Percentiles rank a stretch among this genome's conserved stretches.
These are phyloP conservation scores for Theileria equi DNA, from an alignment of 169 alveolate species.

Conservation along the genomic window DNA sequence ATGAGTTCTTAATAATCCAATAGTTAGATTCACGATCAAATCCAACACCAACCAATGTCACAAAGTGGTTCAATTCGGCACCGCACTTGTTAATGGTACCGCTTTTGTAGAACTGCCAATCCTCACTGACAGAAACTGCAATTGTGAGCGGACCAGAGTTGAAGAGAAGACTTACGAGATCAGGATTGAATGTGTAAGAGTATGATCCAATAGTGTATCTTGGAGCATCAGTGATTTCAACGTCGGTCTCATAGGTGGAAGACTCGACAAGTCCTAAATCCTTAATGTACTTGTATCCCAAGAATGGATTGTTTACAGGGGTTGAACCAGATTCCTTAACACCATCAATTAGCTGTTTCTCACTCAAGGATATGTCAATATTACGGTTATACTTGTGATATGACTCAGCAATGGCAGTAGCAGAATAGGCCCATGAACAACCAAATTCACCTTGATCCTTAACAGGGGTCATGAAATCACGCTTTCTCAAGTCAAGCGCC, in stretches of 20 bases:
- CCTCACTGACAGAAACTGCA: conserved; percentile 82
- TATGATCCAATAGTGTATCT: conserved; percentile 16
- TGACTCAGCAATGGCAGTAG: conserved; percentile 77
- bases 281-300: conserved; percentile 68
- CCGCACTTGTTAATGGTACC: conserved; percentile 71
- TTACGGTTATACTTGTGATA: conserved; percentile 58
- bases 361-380: conserved; percentile 70
- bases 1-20: conserved; percentile 80
- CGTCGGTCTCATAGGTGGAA: conserved; percentile 40
- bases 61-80: conserved; percentile 74
- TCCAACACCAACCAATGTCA: conserved; percentile 79
- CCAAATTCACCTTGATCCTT: conserved; percentile 81
- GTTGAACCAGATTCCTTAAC: conserved; percentile 72
- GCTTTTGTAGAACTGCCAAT: conserved; percentile 80
- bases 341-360: conserved; percentile 85
- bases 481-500: conserved; percentile 66
- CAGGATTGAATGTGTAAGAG: conserved; percentile 35
- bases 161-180: conserved; percentile 63
- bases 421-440: conserved; percentile 85
- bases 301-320: conserved; percentile 73
- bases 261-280: conserved; percentile 62
- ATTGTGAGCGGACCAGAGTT: conserved; percentile 82
- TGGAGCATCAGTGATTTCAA: conserved; percentile 9
- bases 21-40: conserved; percentile 32
- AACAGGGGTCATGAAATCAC: conserved; percentile 72